Evolutionary conservation across 2,329 filamentous ascomycete genomes (phyloP).

Genomic region (Endocalyx cinctus): DNA sequence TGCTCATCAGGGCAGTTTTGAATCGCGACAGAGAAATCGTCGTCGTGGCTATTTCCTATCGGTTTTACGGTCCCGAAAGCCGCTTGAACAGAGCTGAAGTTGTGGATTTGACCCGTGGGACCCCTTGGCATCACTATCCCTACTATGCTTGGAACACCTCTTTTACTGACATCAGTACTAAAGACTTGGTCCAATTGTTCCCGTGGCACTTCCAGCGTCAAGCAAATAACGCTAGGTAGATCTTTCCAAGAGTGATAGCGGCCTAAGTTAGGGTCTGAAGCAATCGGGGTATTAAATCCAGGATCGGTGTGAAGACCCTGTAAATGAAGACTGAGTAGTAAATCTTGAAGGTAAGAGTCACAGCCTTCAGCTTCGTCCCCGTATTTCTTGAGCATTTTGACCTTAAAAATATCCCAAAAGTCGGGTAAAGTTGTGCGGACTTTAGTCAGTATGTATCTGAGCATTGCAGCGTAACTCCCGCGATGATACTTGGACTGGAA

Average conservation of each 20-base stretch:
- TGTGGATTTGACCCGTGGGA: conserved; percentile 1
- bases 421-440: no score
- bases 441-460: no score
- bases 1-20: conserved; percentile 31
- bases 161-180: conserved; percentile 1
- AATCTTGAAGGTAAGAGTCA: conserved; percentile 30
- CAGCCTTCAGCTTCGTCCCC: no score
- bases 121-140: conserved; percentile 6
- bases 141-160: conserved; percentile 11
- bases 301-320: conserved; percentile 28
- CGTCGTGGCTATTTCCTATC: conserved; percentile 17
- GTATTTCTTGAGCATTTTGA: no score
- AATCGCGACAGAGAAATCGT: conserved; percentile 29
- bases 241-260: conserved; percentile 32
- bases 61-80: conserved; percentile 33
- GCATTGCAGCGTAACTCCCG: no score
- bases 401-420: no score
- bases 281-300: conserved; percentile 24
- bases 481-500: no score
- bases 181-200: conserved; percentile 8
- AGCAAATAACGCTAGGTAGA: conserved; percentile 26
- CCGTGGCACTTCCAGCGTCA: conserved; percentile 16
- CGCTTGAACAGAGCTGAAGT: conserved; percentile 36
- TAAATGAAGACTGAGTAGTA: conserved; percentile 31
- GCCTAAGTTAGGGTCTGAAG: conserved; percentile 14